phyloP scores from a whole-genome alignment of 2,329 filamentous ascomycete species.

The Phyllosticta citriasiana region DNA sequence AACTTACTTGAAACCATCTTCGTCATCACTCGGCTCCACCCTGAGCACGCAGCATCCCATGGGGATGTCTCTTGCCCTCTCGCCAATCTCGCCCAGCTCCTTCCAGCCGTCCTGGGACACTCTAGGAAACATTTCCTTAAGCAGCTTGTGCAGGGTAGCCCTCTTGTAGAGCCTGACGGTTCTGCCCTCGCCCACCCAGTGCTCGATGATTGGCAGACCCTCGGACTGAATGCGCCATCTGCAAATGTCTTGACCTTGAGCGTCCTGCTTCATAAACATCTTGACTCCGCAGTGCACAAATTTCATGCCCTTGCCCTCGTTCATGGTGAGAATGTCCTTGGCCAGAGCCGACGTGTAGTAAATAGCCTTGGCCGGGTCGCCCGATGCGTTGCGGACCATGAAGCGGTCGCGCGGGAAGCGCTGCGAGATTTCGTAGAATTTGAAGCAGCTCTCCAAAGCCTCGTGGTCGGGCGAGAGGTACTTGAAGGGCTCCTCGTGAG shows the following conservation, averaged over 20 bases:
- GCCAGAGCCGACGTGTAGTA: constrained; percentile 88
- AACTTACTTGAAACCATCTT: constrained; percentile 46
- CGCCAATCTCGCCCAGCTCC: constrained; percentile 76
- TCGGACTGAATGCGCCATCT: constrained; percentile 94
- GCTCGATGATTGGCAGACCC: constrained; percentile 81
- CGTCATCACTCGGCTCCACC: constrained; percentile 60
- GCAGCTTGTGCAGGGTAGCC: constrained; percentile 68
- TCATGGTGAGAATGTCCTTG: constrained; percentile 73
- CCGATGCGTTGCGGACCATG: constrained; percentile 89
- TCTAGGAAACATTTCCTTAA: constrained; percentile 96
- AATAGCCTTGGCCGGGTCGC: constrained; percentile 82
- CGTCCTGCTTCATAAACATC: constrained; percentile 98
- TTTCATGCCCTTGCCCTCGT: constrained; percentile 84
- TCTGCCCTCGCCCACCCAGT: constrained; percentile 73
- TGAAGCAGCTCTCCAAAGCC: constrained; percentile 65
- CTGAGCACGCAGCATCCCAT: constrained; percentile 91
- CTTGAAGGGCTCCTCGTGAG: constrained; percentile 85
- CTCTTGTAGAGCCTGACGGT: constrained; percentile 66
- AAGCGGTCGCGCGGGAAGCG: constrained; percentile 86
- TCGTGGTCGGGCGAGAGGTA: constrained; percentile 67
- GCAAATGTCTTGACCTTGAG: constrained; percentile 76
- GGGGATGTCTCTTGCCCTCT: constrained; percentile 64
- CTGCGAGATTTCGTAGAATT: constrained; percentile 75
- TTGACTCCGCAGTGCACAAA: constrained; percentile 96
- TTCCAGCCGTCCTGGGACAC: constrained; percentile 65